phyloP scores from a whole-genome alignment of 352 stramenopile species.

The Globisporangium spinosum region DNA sequence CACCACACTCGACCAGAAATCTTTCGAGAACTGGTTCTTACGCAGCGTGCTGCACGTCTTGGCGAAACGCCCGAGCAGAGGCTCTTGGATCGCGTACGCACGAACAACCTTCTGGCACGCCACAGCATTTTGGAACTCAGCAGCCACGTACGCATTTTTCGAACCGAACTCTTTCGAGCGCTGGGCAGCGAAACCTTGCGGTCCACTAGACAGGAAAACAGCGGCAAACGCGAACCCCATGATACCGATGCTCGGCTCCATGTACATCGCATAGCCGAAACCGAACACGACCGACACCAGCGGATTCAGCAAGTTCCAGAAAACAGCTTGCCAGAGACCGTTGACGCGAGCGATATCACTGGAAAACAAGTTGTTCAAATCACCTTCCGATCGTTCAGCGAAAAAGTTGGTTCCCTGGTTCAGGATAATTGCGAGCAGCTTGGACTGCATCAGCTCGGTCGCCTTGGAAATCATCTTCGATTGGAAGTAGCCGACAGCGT shows the following conservation, averaged over 20 bases:
- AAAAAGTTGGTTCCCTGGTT: conserved; percentile 82
- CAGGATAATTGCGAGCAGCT: conserved; percentile 75
- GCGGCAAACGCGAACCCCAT: conserved; percentile 84
- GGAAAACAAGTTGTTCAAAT: conserved; percentile 88
- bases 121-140: conserved; percentile 86
- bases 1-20: conserved; percentile 88
- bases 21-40: conserved; percentile 86
- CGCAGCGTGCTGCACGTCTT: conserved; percentile 58
- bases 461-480: conserved; percentile 90
- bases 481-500: conserved; percentile 86
- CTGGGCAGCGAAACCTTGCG: conserved; percentile 78
- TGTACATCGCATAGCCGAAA: conserved; percentile 81
- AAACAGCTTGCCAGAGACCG: conserved; percentile 81
- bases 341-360: conserved; percentile 86
- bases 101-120: conserved; percentile 86
- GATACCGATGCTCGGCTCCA: conserved; percentile 77
- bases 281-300: conserved; percentile 75
- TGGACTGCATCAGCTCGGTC: conserved; percentile 71
- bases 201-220: conserved; percentile 75
- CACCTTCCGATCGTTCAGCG: conserved; percentile 76
- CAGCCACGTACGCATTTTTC: conserved; percentile 84
- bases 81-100: conserved; percentile 80
- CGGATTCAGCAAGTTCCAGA: conserved; percentile 87
- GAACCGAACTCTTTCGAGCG: conserved; percentile 85
- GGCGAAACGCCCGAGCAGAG: conserved; percentile 68